Evolutionary conservation across 257 asterid genomes (phyloP).

Genomic region (Phtheirospermum japonicum): DNA sequence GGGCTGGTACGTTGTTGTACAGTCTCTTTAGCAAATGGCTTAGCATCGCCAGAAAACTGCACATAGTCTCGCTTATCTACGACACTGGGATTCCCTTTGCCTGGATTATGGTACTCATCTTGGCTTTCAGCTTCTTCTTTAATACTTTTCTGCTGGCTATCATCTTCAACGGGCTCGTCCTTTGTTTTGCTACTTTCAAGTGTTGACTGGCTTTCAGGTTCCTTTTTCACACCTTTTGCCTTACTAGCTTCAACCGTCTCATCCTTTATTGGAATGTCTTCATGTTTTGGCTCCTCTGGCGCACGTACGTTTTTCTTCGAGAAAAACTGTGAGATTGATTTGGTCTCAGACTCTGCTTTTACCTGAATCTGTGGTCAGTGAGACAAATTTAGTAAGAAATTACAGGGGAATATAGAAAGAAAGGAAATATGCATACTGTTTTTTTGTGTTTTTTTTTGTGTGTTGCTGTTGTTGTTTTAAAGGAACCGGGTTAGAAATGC

Average conservation of each 20-base stretch:
- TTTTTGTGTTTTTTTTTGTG: too few relatives aligned
- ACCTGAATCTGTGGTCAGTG: slow-evolving; percentile 43
- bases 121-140: slow-evolving; percentile 27
- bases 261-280: slow-evolving; percentile 29
- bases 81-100: slow-evolving; percentile 20
- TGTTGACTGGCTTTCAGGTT: slow-evolving; percentile 29
- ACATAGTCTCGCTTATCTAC: slow-evolving; percentile 38
- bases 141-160: slow-evolving; percentile 14
- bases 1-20: slow-evolving; percentile 35
- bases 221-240: slow-evolving; percentile 36
- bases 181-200: slow-evolving; percentile 19
- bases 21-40: slow-evolving; percentile 31
- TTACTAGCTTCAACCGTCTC: slow-evolving; percentile 34
- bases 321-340: slow-evolving; percentile 73
- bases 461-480: too few relatives aligned
- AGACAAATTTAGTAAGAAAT: too few relatives aligned
- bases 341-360: slow-evolving; percentile 53
- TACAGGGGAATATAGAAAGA: too few relatives aligned
- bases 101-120: slow-evolving; percentile 20
- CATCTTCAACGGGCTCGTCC: slow-evolving; percentile 29
- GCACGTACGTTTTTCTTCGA: slow-evolving; percentile 44
- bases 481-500: too few relatives aligned
- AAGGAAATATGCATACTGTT: too few relatives aligned
- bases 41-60: slow-evolving; percentile 30
- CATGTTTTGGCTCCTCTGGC: slow-evolving; percentile 31